phyloP scores from a whole-genome alignment of 441 rosid genomes.

The Gossypium schwendimanii region DNA sequence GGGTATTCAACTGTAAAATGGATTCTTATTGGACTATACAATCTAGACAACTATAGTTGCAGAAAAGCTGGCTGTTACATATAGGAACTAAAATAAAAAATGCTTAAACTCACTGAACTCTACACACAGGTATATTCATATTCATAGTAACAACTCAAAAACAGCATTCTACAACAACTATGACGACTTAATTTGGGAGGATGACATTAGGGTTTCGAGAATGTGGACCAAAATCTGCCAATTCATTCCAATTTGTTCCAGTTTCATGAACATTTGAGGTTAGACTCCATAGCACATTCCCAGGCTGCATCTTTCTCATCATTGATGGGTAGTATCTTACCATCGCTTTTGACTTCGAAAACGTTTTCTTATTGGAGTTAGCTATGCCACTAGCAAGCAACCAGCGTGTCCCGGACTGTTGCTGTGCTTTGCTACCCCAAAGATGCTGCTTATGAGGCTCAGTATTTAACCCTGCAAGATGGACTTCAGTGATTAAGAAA shows the following conservation, averaged over 20 bases:
- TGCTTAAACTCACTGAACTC: not conserved
- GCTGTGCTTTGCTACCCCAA: conserved; percentile 50
- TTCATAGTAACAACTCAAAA: not conserved
- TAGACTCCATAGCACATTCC: conserved; percentile 61
- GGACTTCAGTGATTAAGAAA: conserved; percentile 42
- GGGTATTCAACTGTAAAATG: not conserved
- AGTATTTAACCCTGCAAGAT: conserved; percentile 50
- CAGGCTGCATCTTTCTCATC: conserved; percentile 17
- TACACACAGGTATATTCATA: not conserved
- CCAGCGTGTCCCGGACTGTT: conserved; percentile 59
- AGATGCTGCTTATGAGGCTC: conserved; percentile 31
- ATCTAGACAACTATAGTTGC: not conserved
- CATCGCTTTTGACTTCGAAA: conserved; percentile 38
- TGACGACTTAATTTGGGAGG: conserved; percentile 26
- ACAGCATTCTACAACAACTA: conserved; percentile 2
- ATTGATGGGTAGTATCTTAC: conserved; percentile 27
- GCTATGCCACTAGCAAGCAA: conserved; percentile 51
- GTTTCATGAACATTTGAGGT: conserved; percentile 21
- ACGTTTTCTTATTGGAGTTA: conserved; percentile 30
- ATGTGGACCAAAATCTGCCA: conserved; percentile 21
- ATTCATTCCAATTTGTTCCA: conserved; percentile 26
- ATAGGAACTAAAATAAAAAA: not conserved
- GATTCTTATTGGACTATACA: not conserved
- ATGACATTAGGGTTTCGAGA: conserved; percentile 49
- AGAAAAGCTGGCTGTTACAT: not conserved